Conservation (phyloP, 2,329 filamentous ascomycete species). For the Thelonectria olida region DNA sequence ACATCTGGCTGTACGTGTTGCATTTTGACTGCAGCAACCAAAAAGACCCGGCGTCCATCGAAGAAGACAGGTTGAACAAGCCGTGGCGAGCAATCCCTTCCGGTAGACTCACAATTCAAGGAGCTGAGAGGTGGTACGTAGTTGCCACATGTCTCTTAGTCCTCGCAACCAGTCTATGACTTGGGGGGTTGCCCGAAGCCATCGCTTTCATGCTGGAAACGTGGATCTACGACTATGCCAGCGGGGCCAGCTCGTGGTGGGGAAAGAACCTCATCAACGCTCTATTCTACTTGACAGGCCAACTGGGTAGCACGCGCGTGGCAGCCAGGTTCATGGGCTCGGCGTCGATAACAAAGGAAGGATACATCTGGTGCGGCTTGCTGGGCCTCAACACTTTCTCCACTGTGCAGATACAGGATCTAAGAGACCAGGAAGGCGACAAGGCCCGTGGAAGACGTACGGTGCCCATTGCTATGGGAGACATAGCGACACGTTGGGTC, state of each 20-base stretch:
- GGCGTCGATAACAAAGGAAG: neutral
- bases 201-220: neutral
- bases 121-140: neutral
- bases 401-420: neutral
- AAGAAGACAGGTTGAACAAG: slow-evolving; percentile 2
- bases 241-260: neutral
- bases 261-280: neutral
- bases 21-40: slow-evolving; percentile 2
- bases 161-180: neutral
- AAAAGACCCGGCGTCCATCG: neutral
- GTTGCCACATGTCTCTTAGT: neutral
- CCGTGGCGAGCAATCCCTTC: slow-evolving; percentile 2
- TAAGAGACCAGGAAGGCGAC: neutral
- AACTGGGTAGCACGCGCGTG: neutral
- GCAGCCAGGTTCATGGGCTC: neutral
- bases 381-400: neutral
- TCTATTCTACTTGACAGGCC: neutral
- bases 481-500: neutral
- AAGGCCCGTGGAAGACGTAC: neutral
- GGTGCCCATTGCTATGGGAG: neutral
- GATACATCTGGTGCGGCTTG: neutral
- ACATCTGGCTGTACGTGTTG: neutral
- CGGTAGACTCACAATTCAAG: neutral
- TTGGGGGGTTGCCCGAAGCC: slow-evolving; percentile 1
- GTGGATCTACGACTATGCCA: neutral